phyloP scores from a whole-genome alignment of 768 basidiomycete species.

The Phylloporus sp. region DNA sequence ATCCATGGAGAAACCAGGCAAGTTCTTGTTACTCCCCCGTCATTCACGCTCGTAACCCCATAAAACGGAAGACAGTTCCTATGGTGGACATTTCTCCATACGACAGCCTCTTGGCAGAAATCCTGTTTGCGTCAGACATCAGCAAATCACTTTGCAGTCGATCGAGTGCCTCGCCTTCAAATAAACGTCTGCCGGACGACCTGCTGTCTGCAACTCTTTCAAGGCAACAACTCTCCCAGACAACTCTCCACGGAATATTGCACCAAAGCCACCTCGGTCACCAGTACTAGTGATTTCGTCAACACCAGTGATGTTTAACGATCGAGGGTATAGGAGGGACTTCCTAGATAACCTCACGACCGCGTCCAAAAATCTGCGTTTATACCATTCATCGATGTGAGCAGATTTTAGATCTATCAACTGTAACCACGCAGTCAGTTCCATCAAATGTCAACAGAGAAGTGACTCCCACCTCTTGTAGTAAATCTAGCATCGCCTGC shows the following conservation, averaged over 20 bases:
- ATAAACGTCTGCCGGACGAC: constrained; percentile 22
- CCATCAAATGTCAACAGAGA: neutral
- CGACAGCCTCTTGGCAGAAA: constrained; percentile 28
- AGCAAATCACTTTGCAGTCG: neutral
- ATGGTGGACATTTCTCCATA: constrained; percentile 31
- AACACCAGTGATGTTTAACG: constrained; percentile 20
- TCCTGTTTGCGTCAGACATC: constrained; percentile 14
- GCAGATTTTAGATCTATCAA: constrained; percentile 23
- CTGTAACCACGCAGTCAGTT: constrained; percentile 9
- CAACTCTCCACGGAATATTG: constrained; percentile 28
- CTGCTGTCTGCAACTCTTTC: constrained; percentile 24
- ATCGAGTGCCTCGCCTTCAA: constrained; percentile 20
- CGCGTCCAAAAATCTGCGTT: constrained; percentile 26
- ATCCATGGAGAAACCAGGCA: constrained; percentile 27
- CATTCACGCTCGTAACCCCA: constrained; percentile 17
- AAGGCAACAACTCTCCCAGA: constrained; percentile 29
- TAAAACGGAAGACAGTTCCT: constrained; percentile 30
- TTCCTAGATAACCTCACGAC: constrained; percentile 28
- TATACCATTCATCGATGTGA: constrained; percentile 24
- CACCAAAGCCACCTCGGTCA: constrained; percentile 31
- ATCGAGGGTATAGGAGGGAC: constrained; percentile 26
- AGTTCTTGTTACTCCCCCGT: constrained; percentile 11
- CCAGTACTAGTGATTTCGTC: constrained; percentile 9
- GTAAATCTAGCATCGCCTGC: constrained; percentile 24
- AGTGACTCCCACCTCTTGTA: constrained; percentile 18